Percentiles rank a stretch among this genome's conserved stretches.
These are phyloP conservation scores for Excoecaria cochinchinensis DNA, from an alignment of 345 rosid species.

Conservation along the genomic window DNA sequence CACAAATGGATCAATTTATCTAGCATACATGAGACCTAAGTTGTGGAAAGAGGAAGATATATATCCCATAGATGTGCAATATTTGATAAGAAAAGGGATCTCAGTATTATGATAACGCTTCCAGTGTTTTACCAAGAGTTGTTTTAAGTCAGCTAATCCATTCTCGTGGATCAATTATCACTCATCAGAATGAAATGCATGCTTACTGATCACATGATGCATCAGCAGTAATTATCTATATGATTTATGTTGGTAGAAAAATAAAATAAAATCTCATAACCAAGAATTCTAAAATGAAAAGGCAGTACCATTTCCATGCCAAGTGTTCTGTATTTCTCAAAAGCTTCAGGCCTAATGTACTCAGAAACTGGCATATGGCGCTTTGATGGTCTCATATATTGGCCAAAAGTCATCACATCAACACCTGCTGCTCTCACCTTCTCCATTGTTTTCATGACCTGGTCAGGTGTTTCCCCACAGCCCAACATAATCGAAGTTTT, in stretches of 20 bases:
- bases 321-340: slow-evolving; percentile 69
- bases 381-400: slow-evolving; percentile 97
- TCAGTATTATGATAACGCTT: neutral
- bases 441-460: slow-evolving; percentile 87
- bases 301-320: slow-evolving; percentile 95
- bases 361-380: slow-evolving; percentile 97
- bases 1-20: neutral
- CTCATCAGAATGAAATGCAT: neutral
- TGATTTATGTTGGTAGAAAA: neutral
- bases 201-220: neutral
- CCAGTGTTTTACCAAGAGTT: neutral
- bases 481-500: slow-evolving; percentile 97
- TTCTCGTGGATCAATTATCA: neutral
- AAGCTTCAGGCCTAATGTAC: slow-evolving; percentile 92
- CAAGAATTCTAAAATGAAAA: slow-evolving; percentile 2
- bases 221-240: neutral
- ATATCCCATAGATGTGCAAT: neutral
- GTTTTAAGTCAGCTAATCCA: neutral
- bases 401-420: slow-evolving; percentile 99
- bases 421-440: slow-evolving; percentile 95
- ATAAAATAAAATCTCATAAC: neutral
- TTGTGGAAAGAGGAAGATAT: neutral
- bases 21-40: neutral
- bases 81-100: neutral
- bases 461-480: slow-evolving; percentile 98